A percentile compares a stretch with the other conserved stretches of the same genome.
phyloP scores from a whole-genome alignment of 352 stramenopile species.

The Phytophthora foliorum region DNA sequence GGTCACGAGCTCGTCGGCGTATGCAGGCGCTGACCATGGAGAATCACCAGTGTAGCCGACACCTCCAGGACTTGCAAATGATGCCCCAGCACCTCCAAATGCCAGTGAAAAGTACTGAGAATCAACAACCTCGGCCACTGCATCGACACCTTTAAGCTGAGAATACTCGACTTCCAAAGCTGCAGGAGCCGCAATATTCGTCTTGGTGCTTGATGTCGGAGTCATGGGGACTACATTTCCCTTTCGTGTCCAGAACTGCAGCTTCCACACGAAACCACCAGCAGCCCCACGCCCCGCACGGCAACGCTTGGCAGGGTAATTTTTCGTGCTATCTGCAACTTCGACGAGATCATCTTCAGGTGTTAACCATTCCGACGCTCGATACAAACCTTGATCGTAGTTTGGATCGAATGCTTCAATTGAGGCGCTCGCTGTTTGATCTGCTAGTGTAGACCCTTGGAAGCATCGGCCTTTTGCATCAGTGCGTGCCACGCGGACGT shows the following conservation, averaged over 20 bases:
- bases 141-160: slow-evolving; percentile 59
- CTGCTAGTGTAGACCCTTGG: slow-evolving; percentile 69
- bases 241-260: slow-evolving; percentile 90
- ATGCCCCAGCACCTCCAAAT: slow-evolving; percentile 89
- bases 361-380: slow-evolving; percentile 63
- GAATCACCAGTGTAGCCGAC: slow-evolving; percentile 58
- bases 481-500: slow-evolving; percentile 76
- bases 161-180: slow-evolving; percentile 54
- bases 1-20: slow-evolving; percentile 58
- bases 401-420: slow-evolving; percentile 40
- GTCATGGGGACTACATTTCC: slow-evolving; percentile 87
- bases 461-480: slow-evolving; percentile 60
- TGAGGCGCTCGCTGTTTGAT: slow-evolving; percentile 52
- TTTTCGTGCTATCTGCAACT: slow-evolving; percentile 56
- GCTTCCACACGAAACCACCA: slow-evolving; percentile 90
- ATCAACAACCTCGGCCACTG: slow-evolving; percentile 64
- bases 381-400: slow-evolving; percentile 41
- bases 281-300: slow-evolving; percentile 77
- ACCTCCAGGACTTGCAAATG: slow-evolving; percentile 61
- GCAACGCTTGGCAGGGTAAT: slow-evolving; percentile 82
- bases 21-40: slow-evolving; percentile 31
- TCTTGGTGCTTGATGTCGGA: slow-evolving; percentile 64
- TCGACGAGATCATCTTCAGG: slow-evolving; percentile 55
- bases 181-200: slow-evolving; percentile 39
- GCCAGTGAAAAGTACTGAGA: slow-evolving; percentile 91